Percentiles rank a stretch among this genome's conserved stretches.
These are phyloP conservation scores for Trypanosoma congolense DNA, from an alignment of 208 protist genomes.

Conservation along the genomic window DNA sequence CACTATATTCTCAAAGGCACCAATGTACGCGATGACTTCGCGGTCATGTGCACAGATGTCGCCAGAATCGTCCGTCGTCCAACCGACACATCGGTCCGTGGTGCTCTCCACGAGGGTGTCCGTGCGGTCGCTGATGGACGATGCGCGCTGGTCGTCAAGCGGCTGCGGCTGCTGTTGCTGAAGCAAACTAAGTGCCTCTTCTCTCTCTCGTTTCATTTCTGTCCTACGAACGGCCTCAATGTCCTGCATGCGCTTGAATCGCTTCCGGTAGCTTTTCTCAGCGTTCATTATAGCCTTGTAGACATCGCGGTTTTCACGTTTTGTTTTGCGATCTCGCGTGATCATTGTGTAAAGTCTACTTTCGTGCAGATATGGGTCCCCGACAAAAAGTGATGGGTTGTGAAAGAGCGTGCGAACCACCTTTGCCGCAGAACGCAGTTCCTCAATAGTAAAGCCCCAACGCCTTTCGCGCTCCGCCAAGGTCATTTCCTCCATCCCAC, in stretches of 20 bases:
- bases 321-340: constrained; percentile 76
- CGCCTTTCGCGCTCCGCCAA: constrained; percentile 55
- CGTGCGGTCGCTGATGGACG: constrained; percentile 11
- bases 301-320: constrained; percentile 63
- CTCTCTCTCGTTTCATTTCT: constrained; percentile 84
- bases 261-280: constrained; percentile 68
- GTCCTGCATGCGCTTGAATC: constrained; percentile 67
- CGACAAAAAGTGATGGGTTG: constrained; percentile 77
- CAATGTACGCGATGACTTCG: constrained; percentile 51
- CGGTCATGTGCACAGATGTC: constrained; percentile 7
- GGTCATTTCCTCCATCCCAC: constrained; percentile 21
- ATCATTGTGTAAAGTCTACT: constrained; percentile 91
- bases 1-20: constrained; percentile 80
- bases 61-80: neutral
- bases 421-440: constrained; percentile 64
- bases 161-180: neutral
- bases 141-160: neutral
- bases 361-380: constrained; percentile 72
- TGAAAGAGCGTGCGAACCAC: constrained; percentile 75
- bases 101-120: neutral
- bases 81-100: neutral
- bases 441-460: constrained; percentile 82
- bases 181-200: constrained; percentile 58
- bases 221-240: constrained; percentile 62
- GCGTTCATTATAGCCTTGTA: constrained; percentile 82